Evolutionary conservation across 2,329 filamentous ascomycete genomes (phyloP).

Genomic region (Talaromyces sp.): DNA sequence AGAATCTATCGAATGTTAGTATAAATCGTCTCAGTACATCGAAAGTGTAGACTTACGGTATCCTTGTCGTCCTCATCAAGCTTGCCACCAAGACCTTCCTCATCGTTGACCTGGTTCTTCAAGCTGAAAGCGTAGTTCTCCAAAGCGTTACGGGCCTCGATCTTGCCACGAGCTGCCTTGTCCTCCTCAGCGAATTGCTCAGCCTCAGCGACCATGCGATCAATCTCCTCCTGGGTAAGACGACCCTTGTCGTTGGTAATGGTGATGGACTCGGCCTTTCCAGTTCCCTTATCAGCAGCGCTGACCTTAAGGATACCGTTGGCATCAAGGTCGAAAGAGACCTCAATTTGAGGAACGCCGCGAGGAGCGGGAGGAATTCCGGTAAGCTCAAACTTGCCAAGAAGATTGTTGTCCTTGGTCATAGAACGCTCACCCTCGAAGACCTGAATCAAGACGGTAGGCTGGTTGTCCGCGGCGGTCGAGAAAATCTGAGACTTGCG

Average conservation of each 20-base stretch:
- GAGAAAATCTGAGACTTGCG: constrained; percentile 98
- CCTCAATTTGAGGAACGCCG: constrained; percentile 96
- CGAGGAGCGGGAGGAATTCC: constrained; percentile 92
- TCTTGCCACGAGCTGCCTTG: constrained; percentile 95
- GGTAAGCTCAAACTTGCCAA: constrained; percentile 97
- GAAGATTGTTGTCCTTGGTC: constrained; percentile 95
- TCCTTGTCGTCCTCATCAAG: constrained; percentile 99
- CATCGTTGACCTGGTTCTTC: constrained; percentile 98
- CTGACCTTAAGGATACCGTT: constrained; percentile 98
- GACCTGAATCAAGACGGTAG: constrained; percentile 90
- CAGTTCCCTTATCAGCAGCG: constrained; percentile 95
- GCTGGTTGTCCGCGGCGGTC: constrained; percentile 94
- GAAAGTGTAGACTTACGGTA: constrained; percentile 57
- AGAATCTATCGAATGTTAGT: constrained; percentile 58
- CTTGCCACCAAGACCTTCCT: constrained; percentile 96
- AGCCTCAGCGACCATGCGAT: constrained; percentile 97
- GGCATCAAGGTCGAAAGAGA: constrained; percentile 95
- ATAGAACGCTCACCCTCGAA: constrained; percentile 90
- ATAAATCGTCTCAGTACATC: not conserved
- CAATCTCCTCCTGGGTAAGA: constrained; percentile 92
- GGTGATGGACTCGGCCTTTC: constrained; percentile 95
- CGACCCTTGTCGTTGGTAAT: constrained; percentile 99
- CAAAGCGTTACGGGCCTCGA: constrained; percentile 91
- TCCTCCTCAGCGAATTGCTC: constrained; percentile 99
- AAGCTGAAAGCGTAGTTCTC: constrained; percentile 99